phyloP scores from a whole-genome alignment of 1,284 basidiomycete species.

The Coniferiporia weirii region DNA sequence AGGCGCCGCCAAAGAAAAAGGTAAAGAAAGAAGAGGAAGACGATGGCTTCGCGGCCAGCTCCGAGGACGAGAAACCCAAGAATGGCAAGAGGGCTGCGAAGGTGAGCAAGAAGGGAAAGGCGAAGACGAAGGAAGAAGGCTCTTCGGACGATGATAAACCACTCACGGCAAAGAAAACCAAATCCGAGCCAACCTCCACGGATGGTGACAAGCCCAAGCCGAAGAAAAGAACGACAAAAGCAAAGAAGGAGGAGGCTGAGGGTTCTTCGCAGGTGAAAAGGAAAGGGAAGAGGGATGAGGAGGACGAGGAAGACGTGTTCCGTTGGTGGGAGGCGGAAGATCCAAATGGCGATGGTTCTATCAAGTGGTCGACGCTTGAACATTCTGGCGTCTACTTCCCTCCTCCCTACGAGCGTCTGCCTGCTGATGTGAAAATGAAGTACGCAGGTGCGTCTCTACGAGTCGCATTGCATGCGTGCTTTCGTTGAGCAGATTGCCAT shows the following conservation, averaged over 20 bases:
- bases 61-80: conserved; percentile 43
- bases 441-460: conserved; percentile 69
- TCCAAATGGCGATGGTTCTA: conserved; percentile 64
- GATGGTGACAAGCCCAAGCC: conserved; percentile 22
- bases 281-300: conserved; percentile 45
- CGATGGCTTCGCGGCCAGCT: conserved; percentile 30
- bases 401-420: conserved; percentile 87
- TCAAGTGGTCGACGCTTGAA: conserved; percentile 91
- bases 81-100: conserved; percentile 28
- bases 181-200: conserved; percentile 17
- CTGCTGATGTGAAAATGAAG: conserved; percentile 86
- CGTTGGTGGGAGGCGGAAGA: conserved; percentile 81
- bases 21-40: conserved; percentile 53
- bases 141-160: conserved; percentile 19
- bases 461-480: conserved; percentile 18
- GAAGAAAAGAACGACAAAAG: conserved; percentile 31
- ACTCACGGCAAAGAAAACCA: conserved; percentile 32
- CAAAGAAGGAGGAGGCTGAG: conserved; percentile 31
- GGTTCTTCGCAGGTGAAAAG: conserved; percentile 32
- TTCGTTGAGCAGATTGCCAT: conserved; percentile 19
- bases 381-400: conserved; percentile 97
- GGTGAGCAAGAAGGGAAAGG: conserved; percentile 25
- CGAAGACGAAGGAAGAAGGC: conserved; percentile 33
- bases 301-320: conserved; percentile 63
- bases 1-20: conserved; percentile 52